Evolutionary conservation across 2,329 filamentous ascomycete genomes (phyloP).

Genomic region (Curvularia lunata): DNA sequence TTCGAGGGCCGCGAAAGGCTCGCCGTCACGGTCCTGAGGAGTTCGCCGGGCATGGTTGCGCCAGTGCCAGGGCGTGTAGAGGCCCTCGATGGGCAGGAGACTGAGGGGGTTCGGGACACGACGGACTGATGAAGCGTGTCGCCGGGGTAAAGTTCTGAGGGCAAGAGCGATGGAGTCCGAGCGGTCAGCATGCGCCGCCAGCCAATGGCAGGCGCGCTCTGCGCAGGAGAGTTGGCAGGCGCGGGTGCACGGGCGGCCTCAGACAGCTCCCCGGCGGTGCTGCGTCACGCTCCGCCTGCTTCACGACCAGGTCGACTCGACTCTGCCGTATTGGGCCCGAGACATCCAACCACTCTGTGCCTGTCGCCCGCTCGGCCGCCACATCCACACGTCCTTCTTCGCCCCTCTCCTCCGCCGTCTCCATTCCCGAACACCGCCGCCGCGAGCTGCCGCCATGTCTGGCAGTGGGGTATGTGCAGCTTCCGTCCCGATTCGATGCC

Average conservation of each 20-base stretch:
- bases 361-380: slow-evolving; percentile 5
- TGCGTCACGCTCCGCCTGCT: slow-evolving; percentile 26
- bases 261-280: slow-evolving; percentile 22
- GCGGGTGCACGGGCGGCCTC: slow-evolving; percentile 22
- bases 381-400: slow-evolving; percentile 5
- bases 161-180: slow-evolving; percentile 18
- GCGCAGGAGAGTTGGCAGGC: slow-evolving; percentile 22
- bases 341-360: slow-evolving; percentile 7
- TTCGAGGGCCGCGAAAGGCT: slow-evolving; percentile 45
- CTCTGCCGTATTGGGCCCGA: slow-evolving; percentile 11
- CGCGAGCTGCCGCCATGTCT: slow-evolving; percentile 55
- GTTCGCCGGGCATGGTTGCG: slow-evolving; percentile 54
- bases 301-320: slow-evolving; percentile 9
- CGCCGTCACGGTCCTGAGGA: slow-evolving; percentile 48
- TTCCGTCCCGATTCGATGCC: slow-evolving; percentile 6
- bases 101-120: slow-evolving; percentile 26
- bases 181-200: slow-evolving; percentile 20
- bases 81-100: slow-evolving; percentile 42
- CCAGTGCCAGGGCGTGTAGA: slow-evolving; percentile 33
- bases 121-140: slow-evolving; percentile 36
- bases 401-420: background rate
- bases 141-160: slow-evolving; percentile 29
- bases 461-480: slow-evolving; percentile 58
- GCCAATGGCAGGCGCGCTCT: slow-evolving; percentile 15
- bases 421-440: slow-evolving; percentile 4